Base-by-base conservation (phyloP, 371 early-diverging fungal species). In the Rhizopus sp. region DNA sequence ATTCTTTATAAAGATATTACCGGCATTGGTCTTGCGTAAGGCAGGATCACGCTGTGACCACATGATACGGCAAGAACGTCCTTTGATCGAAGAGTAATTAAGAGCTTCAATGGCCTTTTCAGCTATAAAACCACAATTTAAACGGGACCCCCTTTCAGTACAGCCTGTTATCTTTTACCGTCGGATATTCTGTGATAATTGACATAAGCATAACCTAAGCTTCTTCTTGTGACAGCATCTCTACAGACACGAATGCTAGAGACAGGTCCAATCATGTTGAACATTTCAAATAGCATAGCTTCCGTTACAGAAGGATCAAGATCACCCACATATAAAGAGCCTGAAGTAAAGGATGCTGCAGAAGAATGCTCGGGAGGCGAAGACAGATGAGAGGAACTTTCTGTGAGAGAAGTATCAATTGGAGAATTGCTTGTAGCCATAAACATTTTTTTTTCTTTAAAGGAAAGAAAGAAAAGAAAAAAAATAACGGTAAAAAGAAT, bases 1-100 rank as follows among this genome's bases (percentile, higher is more conserved):
- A 87, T 99, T 99, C 86, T 99, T 99, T 84, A 99, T 99, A 77
- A 99, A 97, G 69, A 99, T 90, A 84, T 99, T 99, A 63, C 97
- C 98, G 41, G 84, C 80, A 35, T 97, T 96, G 54, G 88, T 85
- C 68, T 87, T 87, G 74, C 98, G 95, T 61, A 93, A 80, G 57
- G 95, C 81, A 38, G 98, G 98, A 82, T 98, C 97, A 63, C 98
- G 92, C 82, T 98, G 95, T 57, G 95, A 94, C 97, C 97, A 97
- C 98, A 98, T 98, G 78, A 98, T 96, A 64, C 98, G 94, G 86
- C 97, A 95, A 41, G 95, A 85, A 59, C 88, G 86, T 64, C 92
- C 94, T 82, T 93, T 94, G 80, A 98, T 88, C 70, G 83, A 72
- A 52, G 92, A 88, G 79, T 96, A 97, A 89, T 98, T 98, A 57